Evolutionary conservation across 192 early-diverging fungal species (phyloP).

Genomic region (Coemansia sp.): DNA sequence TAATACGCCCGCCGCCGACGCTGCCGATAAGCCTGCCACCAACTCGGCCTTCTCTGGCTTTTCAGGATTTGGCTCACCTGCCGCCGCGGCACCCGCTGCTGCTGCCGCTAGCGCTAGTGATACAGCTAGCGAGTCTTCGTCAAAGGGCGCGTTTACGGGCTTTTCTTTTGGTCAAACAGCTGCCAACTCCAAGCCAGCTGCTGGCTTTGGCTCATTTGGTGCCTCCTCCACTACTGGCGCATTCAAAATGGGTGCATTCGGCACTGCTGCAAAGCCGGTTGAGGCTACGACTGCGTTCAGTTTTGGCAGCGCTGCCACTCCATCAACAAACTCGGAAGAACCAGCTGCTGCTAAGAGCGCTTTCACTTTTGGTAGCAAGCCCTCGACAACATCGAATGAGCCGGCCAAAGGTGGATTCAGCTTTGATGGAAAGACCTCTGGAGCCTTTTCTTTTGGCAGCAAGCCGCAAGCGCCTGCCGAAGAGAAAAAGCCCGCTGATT

Average conservation of each 20-base stretch:
- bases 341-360: conserved; percentile 1
- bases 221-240: not conserved
- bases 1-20: not conserved
- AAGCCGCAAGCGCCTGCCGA: not conserved
- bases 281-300: conserved; percentile 17
- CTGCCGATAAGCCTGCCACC: conserved; percentile 8
- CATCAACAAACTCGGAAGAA: not conserved
- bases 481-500: conserved; percentile 9
- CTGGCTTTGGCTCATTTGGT: conserved; percentile 24
- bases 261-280: not conserved
- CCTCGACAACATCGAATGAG: not conserved
- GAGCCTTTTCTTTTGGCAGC: conserved; percentile 11
- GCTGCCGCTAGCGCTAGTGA: not conserved
- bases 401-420: not conserved
- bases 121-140: conserved; percentile 7
- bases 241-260: conserved; percentile 9
- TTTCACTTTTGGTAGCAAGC: not conserved
- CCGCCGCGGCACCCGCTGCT: not conserved
- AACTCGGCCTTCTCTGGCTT: conserved; percentile 29
- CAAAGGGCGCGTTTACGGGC: conserved; percentile 34
- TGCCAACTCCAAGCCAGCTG: conserved; percentile 1
- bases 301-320: conserved; percentile 13
- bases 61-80: conserved; percentile 29
- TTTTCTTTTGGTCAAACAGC: conserved; percentile 42
- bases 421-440: not conserved